Evolutionary conservation across 2,329 filamentous ascomycete species (phyloP), one percentile per base, ranked within the genome.

Genomic region (Ophiostoma triangulosporum): DNA sequence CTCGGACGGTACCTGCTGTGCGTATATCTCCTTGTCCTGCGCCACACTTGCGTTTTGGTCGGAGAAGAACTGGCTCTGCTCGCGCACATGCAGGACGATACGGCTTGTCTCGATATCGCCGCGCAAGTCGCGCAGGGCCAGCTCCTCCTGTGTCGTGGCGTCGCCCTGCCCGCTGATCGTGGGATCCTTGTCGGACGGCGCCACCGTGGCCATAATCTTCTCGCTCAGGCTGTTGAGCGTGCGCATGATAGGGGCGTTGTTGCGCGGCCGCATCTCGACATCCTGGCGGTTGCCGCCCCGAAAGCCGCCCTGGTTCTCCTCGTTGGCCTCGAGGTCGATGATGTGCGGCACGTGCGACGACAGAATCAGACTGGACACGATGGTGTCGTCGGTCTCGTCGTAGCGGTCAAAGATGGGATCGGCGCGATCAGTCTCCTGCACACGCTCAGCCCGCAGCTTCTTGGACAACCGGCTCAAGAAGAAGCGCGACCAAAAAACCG

Each of bases 321-420:
- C 93, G 63, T 98, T 98, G 29, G 85, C 93, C 64, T 91, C 88
- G 26, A 98, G 69, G 65, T 98, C 86, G 60, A 98, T 90, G 59
- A 94, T 90, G 61, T 90, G 83, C 1, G 93, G 90, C 20, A 98
- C 81, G 54, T 84, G 78, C 32, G 82, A 72, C 3, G 82, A 71
- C 59, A 78, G 70, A 48, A 80, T 72, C 59, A 73, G 75, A 62
- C 71, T 76, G 11, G 74, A 69, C 46, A 71, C 68, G 20, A 71
- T 66, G 31, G 75, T 74, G 60, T 88, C 85, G 57, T 88, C 84
- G 35, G 77, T 76, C 55, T 84, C 81, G 54, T 95, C 77, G 65
- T 95, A 96, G 60, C 57, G 84, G 67, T 97, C 93, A 57, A 97
- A 83, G 8, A 93, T 73, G 17, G 80, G 75, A 67, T 97, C 89